Evolutionary conservation across 345 rosid genomes (phyloP).

Genomic region (Schrenkiella parvula): DNA sequence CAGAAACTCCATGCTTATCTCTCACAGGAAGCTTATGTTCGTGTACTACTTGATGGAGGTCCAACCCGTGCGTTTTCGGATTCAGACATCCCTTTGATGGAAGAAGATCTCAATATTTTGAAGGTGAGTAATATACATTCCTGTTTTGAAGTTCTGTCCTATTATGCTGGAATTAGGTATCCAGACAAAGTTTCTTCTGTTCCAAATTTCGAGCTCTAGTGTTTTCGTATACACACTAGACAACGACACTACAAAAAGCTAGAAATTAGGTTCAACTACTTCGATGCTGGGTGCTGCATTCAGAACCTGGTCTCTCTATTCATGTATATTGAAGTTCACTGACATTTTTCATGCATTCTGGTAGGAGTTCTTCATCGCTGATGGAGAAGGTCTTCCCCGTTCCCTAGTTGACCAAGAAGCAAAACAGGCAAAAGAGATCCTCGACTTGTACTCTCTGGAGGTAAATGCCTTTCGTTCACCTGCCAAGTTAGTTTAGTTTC

Average conservation of each 20-base stretch:
- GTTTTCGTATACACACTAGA: background rate
- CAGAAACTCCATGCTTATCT: constrained; percentile 10
- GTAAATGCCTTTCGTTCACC: constrained; percentile 34
- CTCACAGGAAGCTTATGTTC: constrained; percentile 64
- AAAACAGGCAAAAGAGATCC: constrained; percentile 63
- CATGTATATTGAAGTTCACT: background rate
- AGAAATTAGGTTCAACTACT: background rate
- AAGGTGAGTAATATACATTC: constrained; percentile 42
- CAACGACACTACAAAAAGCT: background rate
- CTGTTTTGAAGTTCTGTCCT: background rate
- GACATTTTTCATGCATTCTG: constrained; percentile 12
- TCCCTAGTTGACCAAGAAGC: constrained; percentile 85
- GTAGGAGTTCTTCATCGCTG: constrained; percentile 90
- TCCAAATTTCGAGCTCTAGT: background rate
- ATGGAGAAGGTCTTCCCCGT: constrained; percentile 92
- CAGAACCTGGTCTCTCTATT: background rate
- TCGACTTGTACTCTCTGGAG: constrained; percentile 70
- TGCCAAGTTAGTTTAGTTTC: background rate
- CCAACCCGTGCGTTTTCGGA: constrained; percentile 87
- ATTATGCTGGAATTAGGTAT: background rate
- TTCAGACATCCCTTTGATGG: constrained; percentile 68
- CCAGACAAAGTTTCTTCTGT: background rate
- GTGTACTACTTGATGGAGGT: constrained; percentile 94
- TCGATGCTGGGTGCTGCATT: background rate
- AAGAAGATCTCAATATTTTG: constrained; percentile 71